Evolutionary conservation across 257 asterid species (phyloP), one percentile per base, ranked within the genome.

Genomic region (Craterostigma plantagineum): DNA sequence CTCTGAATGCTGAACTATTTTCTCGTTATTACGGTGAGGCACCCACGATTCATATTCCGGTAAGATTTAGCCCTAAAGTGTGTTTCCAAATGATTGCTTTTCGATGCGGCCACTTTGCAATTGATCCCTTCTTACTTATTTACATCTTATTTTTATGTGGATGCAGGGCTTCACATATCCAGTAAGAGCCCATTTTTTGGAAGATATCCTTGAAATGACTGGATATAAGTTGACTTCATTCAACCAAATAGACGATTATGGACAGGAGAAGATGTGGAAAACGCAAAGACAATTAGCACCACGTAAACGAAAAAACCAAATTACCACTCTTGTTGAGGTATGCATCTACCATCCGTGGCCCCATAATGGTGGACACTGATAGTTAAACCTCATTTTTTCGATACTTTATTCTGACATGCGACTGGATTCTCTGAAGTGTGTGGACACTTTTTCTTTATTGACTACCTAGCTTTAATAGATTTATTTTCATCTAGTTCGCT

Each of bases 241-340:
- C 71, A 87, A 87, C 70, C 98, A 87, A 70, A 51, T 87, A 45
- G 98, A 87, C 49, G 92, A 82, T 64, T 82, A 82, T 68, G 98
- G 98, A 47, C 98, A 82, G 68, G 98, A 87, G 54, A 87, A 83
- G 69, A 46, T 75, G 76, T 90, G 98, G 98, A 90, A 90, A 63
- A 83, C 93, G 34, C 95, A 87, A 63, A 74, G 72, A 47, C 95
- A 87, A 60, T 67, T 87, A 42, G 74, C 81, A 0, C 93, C 93
- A 33, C 71, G 92, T 41, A 87, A 79, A 70, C 76, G 86, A 59
- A 82, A 76, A 65, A 87, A 79, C 61, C 90, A 79, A 54, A 82
- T 87, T 51, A 79, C 93, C 47, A 60, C 77, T 58, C 85, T 79
- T 56, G 98, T 77, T 59, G 98, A 87, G 98, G 98, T 87, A 69